phyloP scores from a whole-genome alignment of 2,329 filamentous ascomycete genomes.

The Diplodia sapinea region DNA sequence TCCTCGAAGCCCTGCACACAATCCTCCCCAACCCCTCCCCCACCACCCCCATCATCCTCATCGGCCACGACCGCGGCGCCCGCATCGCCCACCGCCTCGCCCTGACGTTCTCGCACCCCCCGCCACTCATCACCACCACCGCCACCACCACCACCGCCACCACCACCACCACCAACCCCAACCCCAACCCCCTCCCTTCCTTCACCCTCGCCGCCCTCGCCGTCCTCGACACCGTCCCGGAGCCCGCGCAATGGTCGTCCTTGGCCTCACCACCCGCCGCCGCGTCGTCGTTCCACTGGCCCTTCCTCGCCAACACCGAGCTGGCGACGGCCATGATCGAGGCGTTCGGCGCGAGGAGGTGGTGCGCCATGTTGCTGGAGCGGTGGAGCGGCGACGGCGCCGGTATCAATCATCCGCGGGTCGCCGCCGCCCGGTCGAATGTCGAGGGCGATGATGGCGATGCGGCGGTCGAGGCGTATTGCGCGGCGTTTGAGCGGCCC shows the following conservation, averaged over 20 bases:
- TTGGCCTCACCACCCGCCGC: constrained; percentile 50
- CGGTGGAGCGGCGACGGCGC: constrained; percentile 46
- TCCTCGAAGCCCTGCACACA: constrained; percentile 39
- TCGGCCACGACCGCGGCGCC: constrained; percentile 64
- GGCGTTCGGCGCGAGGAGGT: constrained; percentile 49
- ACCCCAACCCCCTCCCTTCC: no score
- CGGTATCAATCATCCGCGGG: no score
- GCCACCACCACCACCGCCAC: no score
- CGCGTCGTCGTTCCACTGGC: constrained; percentile 63
- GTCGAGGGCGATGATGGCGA: no score
- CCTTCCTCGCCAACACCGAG: constrained; percentile 60
- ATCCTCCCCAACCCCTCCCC: constrained; percentile 33
- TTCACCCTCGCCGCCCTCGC: not conserved
- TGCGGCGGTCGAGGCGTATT: constrained; percentile 51
- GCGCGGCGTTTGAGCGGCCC: constrained; percentile 50
- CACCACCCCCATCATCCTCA: constrained; percentile 46
- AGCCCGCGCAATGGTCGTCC: constrained; percentile 59
- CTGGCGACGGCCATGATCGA: constrained; percentile 59
- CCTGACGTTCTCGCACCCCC: constrained; percentile 45
- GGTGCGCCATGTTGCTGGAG: constrained; percentile 39
- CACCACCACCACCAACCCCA: no score
- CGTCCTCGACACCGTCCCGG: constrained; percentile 60
- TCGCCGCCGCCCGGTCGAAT: no score
- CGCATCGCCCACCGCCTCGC: constrained; percentile 61
- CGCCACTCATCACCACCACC: not conserved